Conservation (phyloP, 106 monocot species). For the Ottelia alismoides region DNA sequence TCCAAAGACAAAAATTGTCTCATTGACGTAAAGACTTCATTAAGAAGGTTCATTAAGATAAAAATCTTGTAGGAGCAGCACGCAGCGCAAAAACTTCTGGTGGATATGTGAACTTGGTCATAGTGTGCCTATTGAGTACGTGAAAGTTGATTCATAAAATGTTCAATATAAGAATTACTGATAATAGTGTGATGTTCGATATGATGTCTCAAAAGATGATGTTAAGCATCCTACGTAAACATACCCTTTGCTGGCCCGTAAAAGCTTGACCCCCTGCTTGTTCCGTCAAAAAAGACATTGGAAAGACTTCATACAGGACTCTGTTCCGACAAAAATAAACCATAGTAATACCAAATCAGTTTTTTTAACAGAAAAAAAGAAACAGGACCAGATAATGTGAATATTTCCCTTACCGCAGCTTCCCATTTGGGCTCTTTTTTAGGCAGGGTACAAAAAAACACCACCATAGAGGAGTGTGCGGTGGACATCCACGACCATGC, state of each 20-base stretch:
- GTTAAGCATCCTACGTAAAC: background rate
- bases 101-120: background rate
- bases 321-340: slow-evolving; percentile 18
- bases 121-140: background rate
- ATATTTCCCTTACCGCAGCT: slow-evolving; percentile 39
- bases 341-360: background rate
- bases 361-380: background rate
- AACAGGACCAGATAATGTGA: no score
- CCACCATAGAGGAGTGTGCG: slow-evolving; percentile 87
- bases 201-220: background rate
- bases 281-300: slow-evolving; percentile 81
- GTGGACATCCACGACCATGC: slow-evolving; percentile 92
- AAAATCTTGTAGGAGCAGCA: no score
- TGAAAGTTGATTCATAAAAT: background rate
- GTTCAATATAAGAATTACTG: background rate
- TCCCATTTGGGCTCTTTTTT: slow-evolving; percentile 86
- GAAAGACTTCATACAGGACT: slow-evolving; percentile 84
- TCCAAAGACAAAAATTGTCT: no score
- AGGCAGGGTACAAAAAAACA: slow-evolving; percentile 78
- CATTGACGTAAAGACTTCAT: no score
- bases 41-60: no score
- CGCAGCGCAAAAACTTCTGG: no score
- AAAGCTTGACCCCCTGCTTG: slow-evolving; percentile 92
- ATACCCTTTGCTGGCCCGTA: slow-evolving; percentile 70
- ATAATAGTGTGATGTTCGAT: background rate